Evolutionary conservation across 2,329 filamentous ascomycete species (phyloP), one percentile per base, ranked within the genome.

Genomic region (Pseudogymnoascus sp.): DNA sequence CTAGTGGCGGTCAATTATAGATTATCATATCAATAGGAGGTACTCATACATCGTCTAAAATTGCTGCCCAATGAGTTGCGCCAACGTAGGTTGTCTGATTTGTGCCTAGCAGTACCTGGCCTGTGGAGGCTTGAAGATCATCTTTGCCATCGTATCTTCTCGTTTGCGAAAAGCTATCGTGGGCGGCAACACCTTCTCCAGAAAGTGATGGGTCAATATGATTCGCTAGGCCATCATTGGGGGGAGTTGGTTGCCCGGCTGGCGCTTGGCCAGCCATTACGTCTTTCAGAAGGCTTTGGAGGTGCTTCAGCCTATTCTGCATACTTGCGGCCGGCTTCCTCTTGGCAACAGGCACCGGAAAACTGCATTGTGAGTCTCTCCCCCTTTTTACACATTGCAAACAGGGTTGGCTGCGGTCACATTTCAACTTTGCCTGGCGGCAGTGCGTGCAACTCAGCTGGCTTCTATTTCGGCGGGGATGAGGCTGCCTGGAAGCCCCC

Each of bases 31-130:
- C 10, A 31, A 26, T 16, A n/a, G 19, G 42, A 44, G 13, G 31
- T 26, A 35, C 44, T 73, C 79, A 76, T 67, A 85, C 82, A 74
- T 86, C 81, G 68, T 85, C 81, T 10, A 86, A 72, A 72, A 86
- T 84, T 1, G 83, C 83, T 75, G 84, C 80, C 67, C 82, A 84
- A 64, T 86, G 82, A 50, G 83, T 85, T 3, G 82, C 82, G 1
- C 83, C 83, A 4, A 86, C 78, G 66, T 84, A 86, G 4, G 78
- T 82, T 44, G 77, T 78, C 8, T 75, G 76, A 61, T 73, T 72
- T 37, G 76, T 70, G 2, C 78, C 75, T 21, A 75, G 72, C 19
- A 83, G 74, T 6, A 84, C 75, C 62, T 80, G 76, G 0, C 76
- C 80, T 14, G 65, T 64, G n/a, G 47, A 31, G 2, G 26, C 1